Base-by-base conservation (phyloP, 1,139 yeast species). In the Arxiozyma slooffiae region DNA sequence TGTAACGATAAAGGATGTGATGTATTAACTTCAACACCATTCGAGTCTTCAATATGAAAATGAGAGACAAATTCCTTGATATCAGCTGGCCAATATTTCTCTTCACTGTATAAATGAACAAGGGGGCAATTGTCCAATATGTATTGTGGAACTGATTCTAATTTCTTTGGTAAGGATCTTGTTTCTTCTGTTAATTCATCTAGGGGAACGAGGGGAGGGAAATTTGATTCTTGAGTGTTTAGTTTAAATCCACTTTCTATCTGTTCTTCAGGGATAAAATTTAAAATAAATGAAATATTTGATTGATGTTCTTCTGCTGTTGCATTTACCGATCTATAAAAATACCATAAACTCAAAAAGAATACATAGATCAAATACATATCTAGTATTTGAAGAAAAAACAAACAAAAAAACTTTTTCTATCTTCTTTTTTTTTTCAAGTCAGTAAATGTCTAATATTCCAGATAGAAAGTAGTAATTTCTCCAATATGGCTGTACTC, bases 81-180 rank as follows among this genome's bases (percentile, higher is more conserved):
- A 61, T 88, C 95, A 57, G 87, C 87, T 0, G 98, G 98, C 56
- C 85, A 71, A 64, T 89, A 92, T 52, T 74, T 70, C 61, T 92
- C 98, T 63, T 92, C 98, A 1, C 95, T 82, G 70, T 90, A 90
- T 23, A 92, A 71, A 63, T 87, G 88, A 1, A 92, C 92, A 50
- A 82, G 69, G 0, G 98, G 97, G 4, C 92, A 80, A 63, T 80
- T 77, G 47, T 84, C 82, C 1, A 80, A 60, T 1, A 85, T 84
- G 66, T 82, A 92, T n/a, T 71, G 71, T 0, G 97, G 98, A 4
- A 90, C 75, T 51, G 77, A 80, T 0, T 87, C 54, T 9, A 53
- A 47, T 5, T 46, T 44, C 24, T 51, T 51, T 24, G 52, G 48
- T n/a, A 62, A 26, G 44, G 63, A 61, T 48, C 59, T 58, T 22